These are phyloP conservation scores for Talaromyces trachyspermus DNA, from an alignment of 495 filamentous ascomycete genomes.

Conservation along the genomic window DNA sequence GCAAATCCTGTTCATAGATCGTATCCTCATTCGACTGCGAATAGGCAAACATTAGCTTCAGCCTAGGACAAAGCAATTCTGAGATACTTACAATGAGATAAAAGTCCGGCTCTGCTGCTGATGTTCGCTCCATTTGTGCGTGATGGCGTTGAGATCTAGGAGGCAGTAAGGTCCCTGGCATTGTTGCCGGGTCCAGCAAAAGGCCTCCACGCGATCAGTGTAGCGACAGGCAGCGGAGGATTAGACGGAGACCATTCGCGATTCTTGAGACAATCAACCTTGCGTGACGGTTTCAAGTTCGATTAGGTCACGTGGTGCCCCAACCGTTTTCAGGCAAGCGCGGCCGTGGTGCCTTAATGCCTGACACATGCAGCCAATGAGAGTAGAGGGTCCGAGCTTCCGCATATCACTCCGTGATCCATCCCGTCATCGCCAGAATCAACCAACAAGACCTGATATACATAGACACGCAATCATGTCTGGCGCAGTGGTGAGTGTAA, in stretches of 20 bases:
- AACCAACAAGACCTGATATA: neutral
- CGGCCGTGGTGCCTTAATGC: slow-evolving; percentile 1
- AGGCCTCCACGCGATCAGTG: slow-evolving; percentile 17
- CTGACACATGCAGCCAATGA: slow-evolving; percentile 1
- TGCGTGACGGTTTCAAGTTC: neutral
- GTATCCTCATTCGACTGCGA: slow-evolving; percentile 74
- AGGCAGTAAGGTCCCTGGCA: slow-evolving; percentile 58
- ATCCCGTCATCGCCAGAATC: slow-evolving; percentile 14
- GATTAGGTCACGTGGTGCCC: slow-evolving; percentile 5
- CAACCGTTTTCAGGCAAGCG: neutral
- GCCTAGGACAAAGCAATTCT: slow-evolving; percentile 7
- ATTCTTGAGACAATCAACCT: neutral
- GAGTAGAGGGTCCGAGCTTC: slow-evolving; percentile 21
- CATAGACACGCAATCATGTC: slow-evolving; percentile 37
- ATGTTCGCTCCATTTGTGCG: slow-evolving; percentile 40
- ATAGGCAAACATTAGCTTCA: slow-evolving; percentile 11
- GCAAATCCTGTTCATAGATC: slow-evolving; percentile 92
- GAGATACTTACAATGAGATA: slow-evolving; percentile 64
- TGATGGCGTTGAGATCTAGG: slow-evolving; percentile 46
- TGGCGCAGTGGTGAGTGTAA: slow-evolving; percentile 44
- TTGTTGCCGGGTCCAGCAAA: slow-evolving; percentile 40
- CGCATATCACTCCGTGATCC: slow-evolving; percentile 10
- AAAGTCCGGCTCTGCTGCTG: slow-evolving; percentile 51
- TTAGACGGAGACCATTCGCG: neutral
- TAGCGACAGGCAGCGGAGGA: neutral